A percentile compares a stretch with the other conserved stretches of the same genome.
Evolutionary conservation across 495 filamentous ascomycete genomes (phyloP).

Genomic region (Aspergillus avenaceus): DNA sequence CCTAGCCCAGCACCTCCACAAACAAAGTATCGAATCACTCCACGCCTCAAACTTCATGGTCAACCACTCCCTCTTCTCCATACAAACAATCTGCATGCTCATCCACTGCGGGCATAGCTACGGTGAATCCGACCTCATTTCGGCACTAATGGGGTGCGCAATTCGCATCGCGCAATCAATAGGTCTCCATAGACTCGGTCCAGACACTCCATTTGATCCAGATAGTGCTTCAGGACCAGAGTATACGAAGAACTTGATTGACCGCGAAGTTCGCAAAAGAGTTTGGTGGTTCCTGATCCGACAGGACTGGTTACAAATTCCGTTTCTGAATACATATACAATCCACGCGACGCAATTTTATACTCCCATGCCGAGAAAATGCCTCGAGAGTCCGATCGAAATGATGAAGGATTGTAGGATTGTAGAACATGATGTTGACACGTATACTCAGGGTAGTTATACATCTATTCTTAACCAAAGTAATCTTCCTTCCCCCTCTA

Average conservation of each 20-base stretch:
- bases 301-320: constrained; percentile 17
- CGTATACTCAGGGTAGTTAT: constrained; percentile 8
- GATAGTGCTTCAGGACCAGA: not conserved
- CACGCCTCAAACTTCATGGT: constrained; percentile 10
- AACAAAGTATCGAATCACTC: constrained; percentile 5
- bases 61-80: constrained; percentile 6
- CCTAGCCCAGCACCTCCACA: not conserved
- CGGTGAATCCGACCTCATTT: constrained; percentile 11
- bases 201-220: not conserved
- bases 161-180: constrained; percentile 12
- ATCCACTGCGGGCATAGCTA: constrained; percentile 11
- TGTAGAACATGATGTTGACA: not conserved
- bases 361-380: constrained; percentile 12
- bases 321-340: constrained; percentile 11
- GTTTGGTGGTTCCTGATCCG: constrained; percentile 16
- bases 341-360: constrained; percentile 12
- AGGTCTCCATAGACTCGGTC: constrained; percentile 8
- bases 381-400: not conserved
- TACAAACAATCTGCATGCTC: constrained; percentile 13
- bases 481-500: not conserved
- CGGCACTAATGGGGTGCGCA: constrained; percentile 5
- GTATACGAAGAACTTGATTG: not conserved
- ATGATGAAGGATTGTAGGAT: not conserved
- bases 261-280: constrained; percentile 13
- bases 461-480: constrained; percentile 7